Percentiles rank a stretch among this genome's conserved stretches.
Evolutionary conservation across 345 rosid genomes (phyloP).

Genomic region (Eutrema heterophyllum): DNA sequence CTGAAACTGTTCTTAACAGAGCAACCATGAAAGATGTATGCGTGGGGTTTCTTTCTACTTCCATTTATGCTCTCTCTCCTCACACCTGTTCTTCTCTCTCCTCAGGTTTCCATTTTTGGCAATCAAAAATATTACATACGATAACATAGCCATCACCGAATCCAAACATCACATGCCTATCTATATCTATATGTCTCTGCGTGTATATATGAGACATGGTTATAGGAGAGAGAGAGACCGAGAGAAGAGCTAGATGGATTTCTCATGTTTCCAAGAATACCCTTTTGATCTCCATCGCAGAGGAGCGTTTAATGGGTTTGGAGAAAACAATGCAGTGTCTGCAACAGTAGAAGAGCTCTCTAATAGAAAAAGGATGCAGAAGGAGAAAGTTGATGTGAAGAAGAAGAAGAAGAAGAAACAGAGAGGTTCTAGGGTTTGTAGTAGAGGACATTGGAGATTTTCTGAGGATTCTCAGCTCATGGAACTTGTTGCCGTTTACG

Average conservation of each 20-base stretch:
- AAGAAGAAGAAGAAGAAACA: constrained; percentile 22
- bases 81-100: constrained; percentile 19
- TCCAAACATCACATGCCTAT: constrained; percentile 19
- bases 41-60: constrained; percentile 32
- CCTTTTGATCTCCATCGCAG: constrained; percentile 14
- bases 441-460: constrained; percentile 30
- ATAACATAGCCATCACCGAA: constrained; percentile 17
- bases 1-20: constrained; percentile 34
- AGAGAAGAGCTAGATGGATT: constrained; percentile 17
- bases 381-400: constrained; percentile 33
- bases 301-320: constrained; percentile 14
- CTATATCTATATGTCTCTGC: not conserved
- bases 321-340: constrained; percentile 24
- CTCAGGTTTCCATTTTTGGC: constrained; percentile 21
- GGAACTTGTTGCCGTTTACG: constrained; percentile 68
- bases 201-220: constrained; percentile 19
- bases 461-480: constrained; percentile 27
- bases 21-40: constrained; percentile 31
- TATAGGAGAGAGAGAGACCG: not conserved
- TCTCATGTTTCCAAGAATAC: constrained; percentile 23
- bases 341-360: not conserved
- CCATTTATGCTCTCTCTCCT: not conserved
- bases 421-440: constrained; percentile 29
- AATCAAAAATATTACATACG: constrained; percentile 19
- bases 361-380: not conserved